Evolutionary conservation across 352 stramenopile genomes (phyloP), one percentile per base, ranked within the genome.

Genomic region (Saprolegnia diclina): DNA sequence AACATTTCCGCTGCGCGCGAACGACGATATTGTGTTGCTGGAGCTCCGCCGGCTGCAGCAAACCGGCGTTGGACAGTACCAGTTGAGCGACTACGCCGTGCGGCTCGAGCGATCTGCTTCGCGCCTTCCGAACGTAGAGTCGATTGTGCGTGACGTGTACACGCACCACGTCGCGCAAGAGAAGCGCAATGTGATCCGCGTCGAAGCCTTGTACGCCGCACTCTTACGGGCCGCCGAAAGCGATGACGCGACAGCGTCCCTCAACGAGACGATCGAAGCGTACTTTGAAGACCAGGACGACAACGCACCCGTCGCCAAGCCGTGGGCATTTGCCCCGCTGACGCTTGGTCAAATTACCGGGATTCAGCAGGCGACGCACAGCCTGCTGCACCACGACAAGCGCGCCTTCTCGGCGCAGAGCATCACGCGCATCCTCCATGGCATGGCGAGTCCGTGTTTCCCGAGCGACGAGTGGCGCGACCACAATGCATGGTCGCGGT

Each of bases 211-310:
- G 29, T 88, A 89, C 57, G 72, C 71, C 1, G 85, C 82, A 0
- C 62, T 93, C 0, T 53, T 77, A 11, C 68, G 77, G 22, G 74
- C 79, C 52, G n/a, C 37, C 38, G 50, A 44, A 22, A 63, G 44
- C 22, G 44, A 32, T 2, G 32, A 73, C 42, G 37, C 32, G 38
- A 55, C 77, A 0, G 72, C 38, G 14, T 61, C 64, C 32, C 65
- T 89, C 5, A 81, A 91, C 56, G 55, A 72, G 4, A 83, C 80
- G 32, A 71, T 93, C 13, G 72, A 77, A 6, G 71, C 69, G 16
- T 93, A 93, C 69, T 92, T 93, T 73, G 79, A 90, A 9, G 74
- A 87, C 21, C 73, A 85, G n/a, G n/a, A n/a, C n/a, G n/a, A n/a
- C n/a, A 16, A 61, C 76, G 9, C 63, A 65, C 1, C n/a, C 13